Evolutionary conservation across 495 filamentous ascomycete genomes (phyloP), one percentile per base, ranked within the genome.

Genomic region (Neurospora pannonica): DNA sequence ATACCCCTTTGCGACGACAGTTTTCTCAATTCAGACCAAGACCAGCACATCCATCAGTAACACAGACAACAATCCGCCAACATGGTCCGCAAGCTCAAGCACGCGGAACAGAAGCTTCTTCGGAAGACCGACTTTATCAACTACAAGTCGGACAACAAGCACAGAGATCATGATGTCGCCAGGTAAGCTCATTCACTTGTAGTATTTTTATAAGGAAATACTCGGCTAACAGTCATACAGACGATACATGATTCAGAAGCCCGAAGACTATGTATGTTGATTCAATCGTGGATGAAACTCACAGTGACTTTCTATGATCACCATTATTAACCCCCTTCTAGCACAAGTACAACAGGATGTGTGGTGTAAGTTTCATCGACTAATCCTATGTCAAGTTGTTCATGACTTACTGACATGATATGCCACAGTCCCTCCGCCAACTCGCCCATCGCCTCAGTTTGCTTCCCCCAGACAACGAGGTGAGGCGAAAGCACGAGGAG

Each of bases 61-160:
- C 31, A 38, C 8, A 39, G 39, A 11, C 71, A 37, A 15, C 37
- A n/a, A 67, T 60, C 19, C 71, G 74, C 71, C 76, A 89, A 79
- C 71, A 97, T 97, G 93, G 92, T 96, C 77, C 91, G 95, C 74
- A 92, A 95, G 83, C 89, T 98, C 79, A 97, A 97, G 84, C 88
- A 95, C 54, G 54, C 54, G 84, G 95, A 97, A 88, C 87, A 92
- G 75, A 85, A 85, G 74, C 78, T 88, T 75, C 91, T 98, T 80
- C 89, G 90, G 73, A 99, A 98, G 85, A 94, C 97, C 82, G 94
- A 99, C 83, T 96, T 99, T 84, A 90, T 94, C 77, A 95, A 91
- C 80, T 98, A 95, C 87, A 94, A 94, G 84, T 90, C 90, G 79
- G 95, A 99, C 85, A 87, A 90, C 79, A 84, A 87, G 76, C 97